Base-by-base conservation (phyloP, 352 stramenopile genomes). In the Pilasporangium apinafurcum region DNA sequence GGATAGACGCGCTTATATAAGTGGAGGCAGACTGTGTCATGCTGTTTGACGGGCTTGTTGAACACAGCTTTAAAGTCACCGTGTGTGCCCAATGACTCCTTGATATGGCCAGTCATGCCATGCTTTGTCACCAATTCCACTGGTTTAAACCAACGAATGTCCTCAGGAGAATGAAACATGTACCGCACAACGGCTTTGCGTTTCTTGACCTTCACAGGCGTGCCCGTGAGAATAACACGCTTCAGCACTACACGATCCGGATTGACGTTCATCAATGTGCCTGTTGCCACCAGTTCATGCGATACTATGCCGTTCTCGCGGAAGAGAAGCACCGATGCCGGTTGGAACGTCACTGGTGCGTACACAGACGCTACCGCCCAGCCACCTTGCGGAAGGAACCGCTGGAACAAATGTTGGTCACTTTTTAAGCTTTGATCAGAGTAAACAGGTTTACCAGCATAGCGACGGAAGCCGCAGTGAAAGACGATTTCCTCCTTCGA, bases 1-100 rank as follows among this genome's bases (percentile, higher is more conserved):
- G 97, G 97, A 69, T 97, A 99, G 16, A 99, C 88, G 44, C 97
- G 84, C 78, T 99, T 99, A 86, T 99, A 99, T 52, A 99, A 69
- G 40, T 95, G 85, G 51, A 99, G 70, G 63, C 95, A 98, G 6
- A 99, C 95, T 2, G 95, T 99, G 72, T 99, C 97, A 67, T 99
- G 95, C 66, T 99, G 95, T 74, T 98, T 98, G 59, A 99, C 97
- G 40, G 91, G 92, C 58, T 97, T 96, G 76, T 98, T 98, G 77
- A 99, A 99, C 7, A 98, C 75, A 46, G 94, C 96, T 72, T 99
- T 99, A 71, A 99, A 97, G 45, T 98, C 89, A 32, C 97, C 97
- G 65, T 99, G 97, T 39, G 97, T 99, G 41, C 97, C 97, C 28
- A 99, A 74, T 40, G 96, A 97, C 51, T 99, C 89, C 44, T 96